Percentiles rank a stretch among this genome's conserved stretches.
Evolutionary conservation across 2,329 filamentous ascomycete genomes (phyloP).

Genomic region (Aureobasidium musti): DNA sequence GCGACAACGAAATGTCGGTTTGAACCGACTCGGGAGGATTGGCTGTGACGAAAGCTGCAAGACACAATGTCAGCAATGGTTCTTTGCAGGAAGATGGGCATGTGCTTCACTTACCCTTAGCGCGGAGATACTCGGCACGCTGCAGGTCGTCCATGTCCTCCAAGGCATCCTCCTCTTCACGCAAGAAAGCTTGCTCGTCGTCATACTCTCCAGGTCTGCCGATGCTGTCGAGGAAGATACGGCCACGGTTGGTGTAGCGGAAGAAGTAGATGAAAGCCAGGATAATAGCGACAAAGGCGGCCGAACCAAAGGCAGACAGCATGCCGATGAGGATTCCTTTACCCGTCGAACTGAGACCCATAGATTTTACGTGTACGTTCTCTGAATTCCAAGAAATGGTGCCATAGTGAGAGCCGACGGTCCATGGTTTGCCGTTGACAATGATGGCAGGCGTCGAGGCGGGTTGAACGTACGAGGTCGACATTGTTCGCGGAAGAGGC

Average conservation of each 20-base stretch:
- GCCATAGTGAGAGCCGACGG: slow-evolving; percentile 15
- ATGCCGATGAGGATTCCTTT: slow-evolving; percentile 92
- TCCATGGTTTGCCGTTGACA: slow-evolving; percentile 28
- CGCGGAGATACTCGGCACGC: slow-evolving; percentile 84
- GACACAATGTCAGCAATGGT: slow-evolving; percentile 34
- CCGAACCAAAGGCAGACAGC: slow-evolving; percentile 90
- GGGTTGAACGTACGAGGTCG: slow-evolving; percentile 29
- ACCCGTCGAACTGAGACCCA: slow-evolving; percentile 54
- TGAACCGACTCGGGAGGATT: slow-evolving; percentile 94
- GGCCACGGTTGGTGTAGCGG: slow-evolving; percentile 80
- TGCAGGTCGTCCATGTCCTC: slow-evolving; percentile 95
- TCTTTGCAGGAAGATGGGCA: not conserved
- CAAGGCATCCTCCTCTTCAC: slow-evolving; percentile 92
- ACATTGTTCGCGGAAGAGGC: slow-evolving; percentile 30
- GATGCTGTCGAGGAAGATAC: slow-evolving; percentile 91
- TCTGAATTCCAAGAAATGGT: slow-evolving; percentile 5
- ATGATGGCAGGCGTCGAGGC: slow-evolving; percentile 24
- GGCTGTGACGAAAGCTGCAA: slow-evolving; percentile 81
- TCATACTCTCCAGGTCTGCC: slow-evolving; percentile 94
- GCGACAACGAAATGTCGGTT: slow-evolving; percentile 95
- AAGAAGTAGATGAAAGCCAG: slow-evolving; percentile 89
- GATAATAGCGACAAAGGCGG: slow-evolving; percentile 76
- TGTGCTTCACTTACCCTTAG: slow-evolving; percentile 70
- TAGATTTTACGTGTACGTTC: not conserved
- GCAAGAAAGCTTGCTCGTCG: slow-evolving; percentile 90